Conservation (phyloP, 2,329 filamentous ascomycete genomes). For the Cercospora sojina region DNA sequence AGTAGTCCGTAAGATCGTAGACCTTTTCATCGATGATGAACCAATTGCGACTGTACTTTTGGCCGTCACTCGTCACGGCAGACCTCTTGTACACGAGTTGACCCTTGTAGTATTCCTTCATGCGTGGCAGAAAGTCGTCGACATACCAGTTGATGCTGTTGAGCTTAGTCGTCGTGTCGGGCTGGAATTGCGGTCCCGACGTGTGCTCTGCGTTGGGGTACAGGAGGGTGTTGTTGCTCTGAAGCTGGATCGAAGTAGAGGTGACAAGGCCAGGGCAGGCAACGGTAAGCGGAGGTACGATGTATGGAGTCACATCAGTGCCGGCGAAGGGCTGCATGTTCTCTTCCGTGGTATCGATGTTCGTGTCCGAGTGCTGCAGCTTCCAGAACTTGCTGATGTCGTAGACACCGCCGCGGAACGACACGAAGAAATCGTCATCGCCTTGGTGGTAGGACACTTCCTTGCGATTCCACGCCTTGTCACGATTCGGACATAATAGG, state of each 20-base stretch:
- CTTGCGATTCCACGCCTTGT: conserved; percentile 78
- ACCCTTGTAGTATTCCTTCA: conserved; percentile 84
- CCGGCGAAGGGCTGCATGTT: conserved; percentile 79
- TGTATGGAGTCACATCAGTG: conserved; percentile 78
- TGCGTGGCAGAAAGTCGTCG: conserved; percentile 69
- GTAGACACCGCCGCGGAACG: conserved; percentile 84
- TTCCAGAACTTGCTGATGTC: conserved; percentile 89
- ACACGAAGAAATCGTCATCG: conserved; percentile 80
- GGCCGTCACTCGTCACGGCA: conserved; percentile 64
- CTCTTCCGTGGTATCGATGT: conserved; percentile 56
- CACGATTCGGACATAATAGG: conserved; percentile 82
- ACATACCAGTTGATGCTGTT: conserved; percentile 73
- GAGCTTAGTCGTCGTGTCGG: conserved; percentile 57
- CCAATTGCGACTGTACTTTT: conserved; percentile 70
- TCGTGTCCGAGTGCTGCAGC: conserved; percentile 74
- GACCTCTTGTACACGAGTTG: conserved; percentile 69
- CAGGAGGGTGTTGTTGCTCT: conserved; percentile 62
- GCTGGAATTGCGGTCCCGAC: conserved; percentile 62
- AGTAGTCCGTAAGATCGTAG: conserved; percentile 92
- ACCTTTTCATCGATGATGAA: conserved; percentile 72
- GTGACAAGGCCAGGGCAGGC: conserved; percentile 73
- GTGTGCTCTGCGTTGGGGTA: conserved; percentile 58
- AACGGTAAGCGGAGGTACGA: conserved; percentile 70
- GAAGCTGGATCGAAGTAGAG: conserved; percentile 57
- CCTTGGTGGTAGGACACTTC: conserved; percentile 71